Conservation (phyloP, 2,329 filamentous ascomycete genomes). For the Ploettnerulaceae sp. region DNA sequence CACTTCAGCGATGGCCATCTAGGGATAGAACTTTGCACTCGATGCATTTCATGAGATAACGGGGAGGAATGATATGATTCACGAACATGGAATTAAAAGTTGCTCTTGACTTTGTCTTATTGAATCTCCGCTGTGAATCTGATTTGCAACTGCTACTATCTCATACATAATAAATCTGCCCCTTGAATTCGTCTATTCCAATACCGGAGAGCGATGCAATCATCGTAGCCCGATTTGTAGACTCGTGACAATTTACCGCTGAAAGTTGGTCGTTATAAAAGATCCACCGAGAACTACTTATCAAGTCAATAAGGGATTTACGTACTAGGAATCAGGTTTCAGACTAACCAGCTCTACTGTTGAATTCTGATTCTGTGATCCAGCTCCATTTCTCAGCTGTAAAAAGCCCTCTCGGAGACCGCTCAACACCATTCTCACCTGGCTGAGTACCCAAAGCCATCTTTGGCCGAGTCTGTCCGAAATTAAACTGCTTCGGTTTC, state of each 20-base stretch:
- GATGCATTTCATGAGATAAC: neutral
- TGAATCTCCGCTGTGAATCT: too few species aligned
- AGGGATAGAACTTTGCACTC: neutral
- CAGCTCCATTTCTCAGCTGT: constrained; percentile 55
- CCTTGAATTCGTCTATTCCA: too few species aligned
- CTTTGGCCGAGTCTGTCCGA: constrained; percentile 49
- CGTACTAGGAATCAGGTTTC: neutral
- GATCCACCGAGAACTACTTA: neutral
- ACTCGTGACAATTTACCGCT: neutral
- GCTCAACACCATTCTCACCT: constrained; percentile 46
- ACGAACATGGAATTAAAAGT: neutral
- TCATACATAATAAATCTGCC: too few species aligned
- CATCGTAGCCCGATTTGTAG: too few species aligned
- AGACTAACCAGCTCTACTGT: constrained; percentile 4
- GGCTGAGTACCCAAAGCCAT: constrained; percentile 46
- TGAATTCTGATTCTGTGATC: constrained; percentile 35
- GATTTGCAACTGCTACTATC: too few species aligned
- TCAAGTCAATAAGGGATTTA: too few species aligned
- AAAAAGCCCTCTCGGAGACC: constrained; percentile 49
- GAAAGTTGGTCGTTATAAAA: constrained; percentile 8
- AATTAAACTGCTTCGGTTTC: constrained; percentile 24
- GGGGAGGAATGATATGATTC: neutral
- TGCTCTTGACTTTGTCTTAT: neutral
- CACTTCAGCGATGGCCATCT: neutral
- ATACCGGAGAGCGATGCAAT: too few species aligned